Evolutionary conservation across 2,329 filamentous ascomycete species (phyloP).

Genomic region (Trichoderma atroviride): DNA sequence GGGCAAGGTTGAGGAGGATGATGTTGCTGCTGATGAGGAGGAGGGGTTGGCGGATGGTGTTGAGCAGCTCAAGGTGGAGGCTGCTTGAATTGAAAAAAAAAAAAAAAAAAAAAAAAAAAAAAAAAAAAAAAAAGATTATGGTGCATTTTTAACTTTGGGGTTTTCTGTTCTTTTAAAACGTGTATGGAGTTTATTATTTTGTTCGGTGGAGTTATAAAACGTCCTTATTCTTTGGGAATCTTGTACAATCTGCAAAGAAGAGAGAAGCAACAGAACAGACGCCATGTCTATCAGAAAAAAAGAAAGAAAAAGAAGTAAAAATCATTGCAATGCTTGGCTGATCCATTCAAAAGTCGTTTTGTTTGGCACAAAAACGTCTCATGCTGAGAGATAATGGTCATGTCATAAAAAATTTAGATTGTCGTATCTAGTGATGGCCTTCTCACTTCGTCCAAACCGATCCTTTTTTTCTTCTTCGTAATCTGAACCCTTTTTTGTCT

Average conservation of each 20-base stretch:
- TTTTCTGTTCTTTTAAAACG: background rate
- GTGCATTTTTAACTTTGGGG: slow-evolving; percentile 14
- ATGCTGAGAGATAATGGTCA: background rate
- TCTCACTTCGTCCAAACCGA: background rate
- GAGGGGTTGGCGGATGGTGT: slow-evolving; percentile 62
- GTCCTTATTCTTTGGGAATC: background rate
- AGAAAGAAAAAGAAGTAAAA: background rate
- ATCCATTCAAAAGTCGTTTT: background rate
- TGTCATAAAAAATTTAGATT: background rate
- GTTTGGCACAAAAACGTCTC: background rate
- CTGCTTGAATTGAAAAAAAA: slow-evolving; percentile 39
- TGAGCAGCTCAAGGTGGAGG: slow-evolving; percentile 72
- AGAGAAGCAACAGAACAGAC: background rate
- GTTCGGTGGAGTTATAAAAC: background rate
- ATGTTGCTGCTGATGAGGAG: slow-evolving; percentile 58
- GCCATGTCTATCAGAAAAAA: background rate
- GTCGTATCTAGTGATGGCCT: slow-evolving; percentile 2
- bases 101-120: too few relatives aligned
- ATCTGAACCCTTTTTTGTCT: slow-evolving; percentile 29
- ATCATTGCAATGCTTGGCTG: background rate
- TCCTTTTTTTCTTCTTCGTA: slow-evolving; percentile 15
- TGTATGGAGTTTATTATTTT: slow-evolving; percentile 3
- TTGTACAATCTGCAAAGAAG: background rate
- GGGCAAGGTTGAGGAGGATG: slow-evolving; percentile 67
- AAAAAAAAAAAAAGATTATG: background rate